Conservation (phyloP, 306 rosid species). For the Sesbania bispinosa region DNA sequence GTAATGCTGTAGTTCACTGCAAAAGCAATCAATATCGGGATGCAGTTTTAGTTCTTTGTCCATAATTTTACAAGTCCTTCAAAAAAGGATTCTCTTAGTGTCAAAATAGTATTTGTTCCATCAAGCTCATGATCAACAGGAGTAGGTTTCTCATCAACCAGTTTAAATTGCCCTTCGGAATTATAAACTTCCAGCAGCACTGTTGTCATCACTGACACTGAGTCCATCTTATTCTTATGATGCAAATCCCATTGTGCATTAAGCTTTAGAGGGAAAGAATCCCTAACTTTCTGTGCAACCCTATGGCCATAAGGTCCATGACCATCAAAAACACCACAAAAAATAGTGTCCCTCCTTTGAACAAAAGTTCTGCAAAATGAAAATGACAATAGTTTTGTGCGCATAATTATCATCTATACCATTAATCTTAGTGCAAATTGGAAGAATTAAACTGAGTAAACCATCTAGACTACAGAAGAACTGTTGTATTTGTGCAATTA, state of each 20-base stretch:
- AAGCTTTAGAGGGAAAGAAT: constrained; percentile 77
- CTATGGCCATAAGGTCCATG: constrained; percentile 92
- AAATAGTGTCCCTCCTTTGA: constrained; percentile 55
- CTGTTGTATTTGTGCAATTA: neutral
- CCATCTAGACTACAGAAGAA: neutral
- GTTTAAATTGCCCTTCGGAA: constrained; percentile 22
- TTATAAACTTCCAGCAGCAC: constrained; percentile 33
- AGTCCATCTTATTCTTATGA: constrained; percentile 31
- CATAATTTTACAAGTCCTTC: constrained; percentile 76
- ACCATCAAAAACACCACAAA: constrained; percentile 98
- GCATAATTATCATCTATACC: neutral
- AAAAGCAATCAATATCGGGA: constrained; percentile 72
- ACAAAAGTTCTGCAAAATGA: constrained; percentile 61
- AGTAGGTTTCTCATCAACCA: constrained; percentile 32
- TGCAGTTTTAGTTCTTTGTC: constrained; percentile 90
- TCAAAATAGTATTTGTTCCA: constrained; percentile 27
- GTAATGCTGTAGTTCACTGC: constrained; percentile 90
- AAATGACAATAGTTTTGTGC: neutral
- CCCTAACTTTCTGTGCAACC: constrained; percentile 86
- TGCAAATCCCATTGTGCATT: constrained; percentile 66
- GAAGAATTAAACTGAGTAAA: neutral
- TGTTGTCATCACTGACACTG: constrained; percentile 23
- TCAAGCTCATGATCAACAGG: constrained; percentile 24
- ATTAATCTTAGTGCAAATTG: neutral
- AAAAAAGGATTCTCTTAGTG: constrained; percentile 61